phyloP scores from a whole-genome alignment of 345 rosid genomes.

The Populus alba region DNA sequence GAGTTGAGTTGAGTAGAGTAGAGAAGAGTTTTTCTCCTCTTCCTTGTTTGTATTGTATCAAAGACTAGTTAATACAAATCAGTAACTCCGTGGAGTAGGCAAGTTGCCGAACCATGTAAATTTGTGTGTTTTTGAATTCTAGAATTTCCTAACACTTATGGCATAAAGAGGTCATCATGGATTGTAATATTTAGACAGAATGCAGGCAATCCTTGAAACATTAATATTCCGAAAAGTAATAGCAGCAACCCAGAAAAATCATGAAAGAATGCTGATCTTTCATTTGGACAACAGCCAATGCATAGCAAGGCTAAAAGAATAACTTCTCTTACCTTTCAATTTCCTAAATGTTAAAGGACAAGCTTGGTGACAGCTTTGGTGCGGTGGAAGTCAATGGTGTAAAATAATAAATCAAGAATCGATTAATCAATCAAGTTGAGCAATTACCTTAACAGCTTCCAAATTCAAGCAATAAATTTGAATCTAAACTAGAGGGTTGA shows the following conservation, averaged over 20 bases:
- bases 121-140: too few relatives aligned
- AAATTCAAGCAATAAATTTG: constrained; percentile 5
- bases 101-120: too few relatives aligned
- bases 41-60: too few relatives aligned
- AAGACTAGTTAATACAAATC: too few relatives aligned
- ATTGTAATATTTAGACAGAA: background rate
- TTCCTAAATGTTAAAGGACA: too few relatives aligned
- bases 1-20: too few relatives aligned
- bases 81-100: too few relatives aligned
- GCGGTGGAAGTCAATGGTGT: background rate
- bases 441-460: background rate
- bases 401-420: background rate
- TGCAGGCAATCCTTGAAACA: background rate
- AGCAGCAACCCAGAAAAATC: background rate
- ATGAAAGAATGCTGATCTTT: background rate
- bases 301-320: background rate
- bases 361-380: background rate
- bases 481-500: constrained; percentile 20
- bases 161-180: background rate
- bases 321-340: background rate
- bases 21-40: too few relatives aligned
- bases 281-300: background rate
- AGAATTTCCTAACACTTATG: too few relatives aligned
- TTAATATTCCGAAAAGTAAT: background rate
- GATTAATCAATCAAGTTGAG: constrained; percentile 13